Conservation (phyloP, 1,139 yeast genomes). For the Candida glucosophila region DNA sequence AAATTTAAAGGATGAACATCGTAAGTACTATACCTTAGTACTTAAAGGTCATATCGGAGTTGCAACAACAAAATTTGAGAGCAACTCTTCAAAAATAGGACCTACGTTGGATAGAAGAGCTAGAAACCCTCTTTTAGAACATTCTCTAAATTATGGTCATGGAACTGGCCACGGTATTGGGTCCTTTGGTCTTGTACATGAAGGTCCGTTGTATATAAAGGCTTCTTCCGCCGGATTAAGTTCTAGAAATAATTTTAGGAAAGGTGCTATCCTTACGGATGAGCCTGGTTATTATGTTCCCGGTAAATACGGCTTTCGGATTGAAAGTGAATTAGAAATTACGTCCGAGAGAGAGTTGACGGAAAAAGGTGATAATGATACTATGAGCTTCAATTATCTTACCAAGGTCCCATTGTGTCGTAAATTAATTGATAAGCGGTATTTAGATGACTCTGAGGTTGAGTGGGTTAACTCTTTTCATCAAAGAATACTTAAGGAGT, state of each 20-base stretch:
- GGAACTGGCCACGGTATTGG: slow-evolving; percentile 61
- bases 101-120: slow-evolving; percentile 42
- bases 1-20: slow-evolving; percentile 16
- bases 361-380: slow-evolving; percentile 25
- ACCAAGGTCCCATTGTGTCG: slow-evolving; percentile 49
- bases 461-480: slow-evolving; percentile 47
- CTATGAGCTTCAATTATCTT: slow-evolving; percentile 39
- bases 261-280: slow-evolving; percentile 44
- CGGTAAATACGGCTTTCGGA: slow-evolving; percentile 43
- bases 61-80: slow-evolving; percentile 39
- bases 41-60: slow-evolving; percentile 49
- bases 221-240: slow-evolving; percentile 29
- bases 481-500: slow-evolving; percentile 25
- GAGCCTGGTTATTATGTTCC: slow-evolving; percentile 53
- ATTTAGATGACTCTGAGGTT: slow-evolving; percentile 31
- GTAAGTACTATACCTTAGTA: slow-evolving; percentile 41
- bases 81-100: slow-evolving; percentile 30
- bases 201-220: slow-evolving; percentile 44
- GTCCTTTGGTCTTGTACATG: slow-evolving; percentile 48
- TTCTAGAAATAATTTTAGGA: slow-evolving; percentile 22
- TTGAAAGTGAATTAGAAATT: slow-evolving; percentile 45
- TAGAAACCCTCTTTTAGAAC: slow-evolving; percentile 44
- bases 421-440: slow-evolving; percentile 32
- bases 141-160: slow-evolving; percentile 46
- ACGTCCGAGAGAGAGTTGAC: slow-evolving; percentile 24